Conservation (phyloP, 768 basidiomycete genomes). For the Xerocomus potaroensis region DNA sequence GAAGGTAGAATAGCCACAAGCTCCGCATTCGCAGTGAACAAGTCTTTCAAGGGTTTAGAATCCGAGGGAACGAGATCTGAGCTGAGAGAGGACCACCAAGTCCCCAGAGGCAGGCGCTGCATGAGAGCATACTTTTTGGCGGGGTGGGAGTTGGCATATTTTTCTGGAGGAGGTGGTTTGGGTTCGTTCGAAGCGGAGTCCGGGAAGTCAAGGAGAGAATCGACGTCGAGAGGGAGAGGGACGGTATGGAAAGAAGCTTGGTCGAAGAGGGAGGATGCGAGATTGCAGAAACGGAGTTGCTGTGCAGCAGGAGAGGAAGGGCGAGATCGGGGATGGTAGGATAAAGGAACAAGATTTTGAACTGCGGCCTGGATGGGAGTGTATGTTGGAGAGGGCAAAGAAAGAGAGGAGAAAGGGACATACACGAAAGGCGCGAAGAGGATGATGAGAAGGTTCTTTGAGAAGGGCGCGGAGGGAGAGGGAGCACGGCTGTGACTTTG, state of each 20-base stretch:
- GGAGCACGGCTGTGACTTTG: constrained; percentile 29
- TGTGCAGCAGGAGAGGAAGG: constrained; percentile 60
- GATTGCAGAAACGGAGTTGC: constrained; percentile 70
- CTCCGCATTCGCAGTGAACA: constrained; percentile 66
- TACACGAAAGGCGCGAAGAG: constrained; percentile 55
- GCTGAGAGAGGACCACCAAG: constrained; percentile 75
- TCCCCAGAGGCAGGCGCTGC: constrained; percentile 71
- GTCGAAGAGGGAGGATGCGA: constrained; percentile 67
- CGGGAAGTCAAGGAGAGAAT: constrained; percentile 37
- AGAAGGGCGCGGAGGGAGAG: constrained; percentile 58
- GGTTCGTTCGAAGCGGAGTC: constrained; percentile 18
- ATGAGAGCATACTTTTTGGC: constrained; percentile 69
- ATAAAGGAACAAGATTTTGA: constrained; percentile 62
- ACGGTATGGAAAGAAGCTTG: constrained; percentile 55
- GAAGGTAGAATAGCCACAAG: constrained; percentile 71
- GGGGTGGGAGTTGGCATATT: constrained; percentile 27
- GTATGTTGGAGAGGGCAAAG: constrained; percentile 8
- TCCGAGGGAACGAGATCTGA: constrained; percentile 38
- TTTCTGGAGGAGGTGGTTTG: constrained; percentile 23
- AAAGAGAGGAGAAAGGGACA: constrained; percentile 26
- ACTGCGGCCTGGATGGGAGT: constrained; percentile 55
- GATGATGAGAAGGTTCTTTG: constrained; percentile 46
- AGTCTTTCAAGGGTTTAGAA: constrained; percentile 41
- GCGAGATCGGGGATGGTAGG: constrained; percentile 60
- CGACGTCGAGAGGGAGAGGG: constrained; percentile 43